Evolutionary conservation across 2,329 filamentous ascomycete genomes (phyloP).

Genomic region (Cucurbitaria berberidis): DNA sequence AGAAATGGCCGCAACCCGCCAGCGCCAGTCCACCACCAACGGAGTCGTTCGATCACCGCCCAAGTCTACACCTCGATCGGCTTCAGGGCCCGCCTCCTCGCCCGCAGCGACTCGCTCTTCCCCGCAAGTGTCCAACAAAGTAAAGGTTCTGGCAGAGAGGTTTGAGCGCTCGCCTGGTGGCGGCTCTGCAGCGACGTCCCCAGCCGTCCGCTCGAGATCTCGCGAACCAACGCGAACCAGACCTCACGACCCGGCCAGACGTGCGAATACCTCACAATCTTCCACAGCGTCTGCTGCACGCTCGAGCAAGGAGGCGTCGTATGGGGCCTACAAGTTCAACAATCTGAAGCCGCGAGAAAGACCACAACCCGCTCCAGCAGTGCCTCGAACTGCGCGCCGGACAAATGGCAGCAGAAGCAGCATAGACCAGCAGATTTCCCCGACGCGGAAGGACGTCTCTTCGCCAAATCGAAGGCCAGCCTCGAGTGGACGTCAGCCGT

Average conservation of each 20-base stretch:
- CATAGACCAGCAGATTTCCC: conserved; percentile 31
- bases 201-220: conserved; percentile 29
- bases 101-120: conserved; percentile 25
- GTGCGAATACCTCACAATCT: conserved; percentile 25
- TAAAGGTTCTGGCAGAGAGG: conserved; percentile 45
- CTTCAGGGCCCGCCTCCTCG: conserved; percentile 39
- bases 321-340: conserved; percentile 45
- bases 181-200: conserved; percentile 27
- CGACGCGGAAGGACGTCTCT: conserved; percentile 31
- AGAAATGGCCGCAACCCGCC: conserved; percentile 23
- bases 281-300: conserved; percentile 39
- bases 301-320: conserved; percentile 37
- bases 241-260: conserved; percentile 18
- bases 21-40: conserved; percentile 38
- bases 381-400: conserved; percentile 33
- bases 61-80: conserved; percentile 34
- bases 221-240: conserved; percentile 22
- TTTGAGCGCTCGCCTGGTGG: conserved; percentile 44
- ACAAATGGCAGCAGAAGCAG: conserved; percentile 36
- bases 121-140: conserved; percentile 38
- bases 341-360: conserved; percentile 45
- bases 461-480: conserved; percentile 32
- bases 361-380: conserved; percentile 43
- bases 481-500: conserved; percentile 36
- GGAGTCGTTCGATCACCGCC: conserved; percentile 32